A percentile compares a stretch with the other conserved stretches of the same genome.
Evolutionary conservation across 179 eudicot genomes (phyloP).

Genomic region (Silene noctiflora): DNA sequence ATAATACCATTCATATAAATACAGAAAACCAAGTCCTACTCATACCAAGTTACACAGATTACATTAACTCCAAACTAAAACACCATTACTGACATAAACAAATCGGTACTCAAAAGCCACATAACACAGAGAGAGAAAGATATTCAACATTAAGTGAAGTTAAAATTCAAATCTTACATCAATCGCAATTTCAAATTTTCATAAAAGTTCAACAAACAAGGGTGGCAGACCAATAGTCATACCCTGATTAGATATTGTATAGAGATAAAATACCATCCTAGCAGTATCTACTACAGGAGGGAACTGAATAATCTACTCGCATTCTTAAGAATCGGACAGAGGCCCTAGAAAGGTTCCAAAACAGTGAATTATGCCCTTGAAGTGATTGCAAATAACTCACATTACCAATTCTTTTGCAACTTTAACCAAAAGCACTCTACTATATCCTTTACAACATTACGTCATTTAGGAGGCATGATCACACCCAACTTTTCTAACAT

Average conservation of each 20-base stretch:
- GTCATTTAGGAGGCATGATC: no score
- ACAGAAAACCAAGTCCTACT: neutral
- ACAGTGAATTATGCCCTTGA: neutral
- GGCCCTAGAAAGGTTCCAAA: neutral
- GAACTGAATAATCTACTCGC: neutral
- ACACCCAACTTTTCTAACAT: neutral
- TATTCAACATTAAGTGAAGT: neutral
- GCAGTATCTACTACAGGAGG: neutral
- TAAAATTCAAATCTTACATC: neutral
- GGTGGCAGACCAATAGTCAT: neutral
- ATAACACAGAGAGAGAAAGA: neutral
- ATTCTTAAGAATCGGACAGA: neutral
- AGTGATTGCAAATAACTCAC: constrained; percentile 4
- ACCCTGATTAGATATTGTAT: neutral
- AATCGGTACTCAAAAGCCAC: neutral
- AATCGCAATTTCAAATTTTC: neutral
- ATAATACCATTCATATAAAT: neutral
- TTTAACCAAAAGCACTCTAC: neutral
- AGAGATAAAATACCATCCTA: neutral
- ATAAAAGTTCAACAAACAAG: neutral
- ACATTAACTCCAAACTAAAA: neutral
- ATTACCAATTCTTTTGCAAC: neutral
- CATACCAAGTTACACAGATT: neutral
- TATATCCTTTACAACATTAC: neutral
- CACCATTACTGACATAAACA: neutral